Conservation (phyloP, 2,329 filamentous ascomycete genomes). For the Penicillium sp. region DNA sequence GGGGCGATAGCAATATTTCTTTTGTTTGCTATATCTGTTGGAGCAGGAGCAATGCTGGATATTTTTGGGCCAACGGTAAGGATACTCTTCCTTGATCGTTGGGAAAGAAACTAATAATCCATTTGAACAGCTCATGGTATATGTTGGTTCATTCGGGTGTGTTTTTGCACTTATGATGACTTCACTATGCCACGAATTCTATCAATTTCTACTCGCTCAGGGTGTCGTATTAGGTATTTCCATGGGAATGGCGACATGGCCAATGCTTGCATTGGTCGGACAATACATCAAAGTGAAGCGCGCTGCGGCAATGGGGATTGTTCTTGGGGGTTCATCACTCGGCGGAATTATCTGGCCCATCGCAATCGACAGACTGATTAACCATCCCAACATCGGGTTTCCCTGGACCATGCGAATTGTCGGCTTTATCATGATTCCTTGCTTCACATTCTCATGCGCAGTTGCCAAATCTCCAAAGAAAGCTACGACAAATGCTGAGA, state of each 20-base stretch:
- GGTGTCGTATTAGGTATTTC: slow-evolving; percentile 28
- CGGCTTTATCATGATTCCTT: slow-evolving; percentile 36
- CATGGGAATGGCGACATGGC: slow-evolving; percentile 25
- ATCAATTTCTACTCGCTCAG: slow-evolving; percentile 35
- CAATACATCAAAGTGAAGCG: slow-evolving; percentile 25
- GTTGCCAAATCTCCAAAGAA: slow-evolving; percentile 9
- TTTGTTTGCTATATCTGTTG: slow-evolving; percentile 23
- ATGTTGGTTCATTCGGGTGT: slow-evolving; percentile 21
- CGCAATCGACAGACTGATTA: slow-evolving; percentile 24
- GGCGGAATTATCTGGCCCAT: slow-evolving; percentile 34
- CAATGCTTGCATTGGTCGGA: slow-evolving; percentile 25
- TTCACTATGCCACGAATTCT: slow-evolving; percentile 31
- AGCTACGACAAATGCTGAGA: neutral
- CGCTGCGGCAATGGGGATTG: slow-evolving; percentile 27
- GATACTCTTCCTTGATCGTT: neutral
- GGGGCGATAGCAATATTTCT: slow-evolving; percentile 28
- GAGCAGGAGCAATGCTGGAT: slow-evolving; percentile 27
- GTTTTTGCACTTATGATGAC: slow-evolving; percentile 33
- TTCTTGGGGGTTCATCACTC: slow-evolving; percentile 27
- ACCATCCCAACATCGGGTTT: slow-evolving; percentile 22
- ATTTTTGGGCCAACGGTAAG: slow-evolving; percentile 25
- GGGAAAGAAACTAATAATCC: too few relatives aligned
- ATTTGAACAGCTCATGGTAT: slow-evolving; percentile 21
- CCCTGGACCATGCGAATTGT: slow-evolving; percentile 35
- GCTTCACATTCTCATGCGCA: slow-evolving; percentile 26